phyloP scores from a whole-genome alignment of 257 asterid species.

The Primulina eburnea region DNA sequence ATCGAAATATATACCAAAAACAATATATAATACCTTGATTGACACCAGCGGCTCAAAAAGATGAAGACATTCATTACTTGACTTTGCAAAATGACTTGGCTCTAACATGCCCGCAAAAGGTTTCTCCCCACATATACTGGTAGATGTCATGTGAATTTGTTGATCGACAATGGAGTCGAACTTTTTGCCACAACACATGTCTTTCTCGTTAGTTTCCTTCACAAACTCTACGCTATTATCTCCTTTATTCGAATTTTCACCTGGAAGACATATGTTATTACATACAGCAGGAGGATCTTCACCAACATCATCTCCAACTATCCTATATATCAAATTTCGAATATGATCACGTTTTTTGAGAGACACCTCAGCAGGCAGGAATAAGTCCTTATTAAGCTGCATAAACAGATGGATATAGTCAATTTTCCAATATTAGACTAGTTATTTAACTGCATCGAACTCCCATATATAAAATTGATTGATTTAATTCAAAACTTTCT shows the following conservation, averaged over 20 bases:
- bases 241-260: constrained; percentile 25
- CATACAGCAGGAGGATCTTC: constrained; percentile 31
- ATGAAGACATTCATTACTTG: constrained; percentile 20
- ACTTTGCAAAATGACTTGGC: constrained; percentile 21
- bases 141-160: too few species aligned
- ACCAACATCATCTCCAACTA: constrained; percentile 37
- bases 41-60: constrained; percentile 27
- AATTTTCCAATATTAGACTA: not conserved
- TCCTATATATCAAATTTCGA: constrained; percentile 47
- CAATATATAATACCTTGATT: constrained; percentile 6
- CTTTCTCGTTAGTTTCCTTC: constrained; percentile 22
- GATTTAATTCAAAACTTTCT: not conserved
- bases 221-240: constrained; percentile 24
- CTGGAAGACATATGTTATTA: constrained; percentile 25
- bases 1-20: not conserved
- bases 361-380: constrained; percentile 76
- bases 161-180: constrained; percentile 14
- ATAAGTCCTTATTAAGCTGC: constrained; percentile 78
- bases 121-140: too few species aligned
- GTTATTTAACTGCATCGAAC: not conserved
- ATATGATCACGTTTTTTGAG: constrained; percentile 60
- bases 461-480: not conserved
- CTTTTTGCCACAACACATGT: constrained; percentile 26
- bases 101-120: not conserved
- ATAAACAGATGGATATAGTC: constrained; percentile 20